Conservation (phyloP, 805 yeast genomes). For the Hemisphaericaspora nanyangensis region DNA sequence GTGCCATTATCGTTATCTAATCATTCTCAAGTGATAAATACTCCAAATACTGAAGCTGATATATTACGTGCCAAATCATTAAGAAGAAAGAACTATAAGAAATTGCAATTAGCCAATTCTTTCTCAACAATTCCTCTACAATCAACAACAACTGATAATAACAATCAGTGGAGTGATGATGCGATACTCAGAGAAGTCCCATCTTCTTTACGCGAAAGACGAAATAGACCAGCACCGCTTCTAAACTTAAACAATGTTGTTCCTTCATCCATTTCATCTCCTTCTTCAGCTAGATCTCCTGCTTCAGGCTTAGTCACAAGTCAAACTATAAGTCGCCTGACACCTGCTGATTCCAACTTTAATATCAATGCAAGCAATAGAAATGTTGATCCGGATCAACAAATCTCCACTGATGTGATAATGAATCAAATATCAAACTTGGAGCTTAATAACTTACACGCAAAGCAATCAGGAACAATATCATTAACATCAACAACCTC, state of each 20-base stretch:
- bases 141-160: too few species aligned
- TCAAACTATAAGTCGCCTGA: constrained; percentile 4
- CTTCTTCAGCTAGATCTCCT: neutral
- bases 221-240: constrained; percentile 31
- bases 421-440: constrained; percentile 25
- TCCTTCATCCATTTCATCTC: constrained; percentile 2
- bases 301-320: constrained; percentile 1
- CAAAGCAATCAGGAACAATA: constrained; percentile 1
- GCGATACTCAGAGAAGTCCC: constrained; percentile 7
- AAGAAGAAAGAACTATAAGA: constrained; percentile 38
- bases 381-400: constrained; percentile 22
- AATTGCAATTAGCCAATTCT: constrained; percentile 28
- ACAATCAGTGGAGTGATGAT: constrained; percentile 4
- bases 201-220: constrained; percentile 15
- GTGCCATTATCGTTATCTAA: constrained; percentile 21
- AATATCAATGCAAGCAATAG: constrained; percentile 15
- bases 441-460: constrained; percentile 12
- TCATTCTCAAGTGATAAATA: neutral
- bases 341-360: neutral
- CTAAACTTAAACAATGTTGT: too few species aligned
- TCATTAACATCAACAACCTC: constrained; percentile 1
- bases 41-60: constrained; percentile 10
- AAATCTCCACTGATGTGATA: constrained; percentile 18
- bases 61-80: constrained; percentile 33
- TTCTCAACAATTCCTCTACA: too few species aligned